phyloP scores from a whole-genome alignment of 2,329 filamentous ascomycete species.

The Trichoderma sp. region DNA sequence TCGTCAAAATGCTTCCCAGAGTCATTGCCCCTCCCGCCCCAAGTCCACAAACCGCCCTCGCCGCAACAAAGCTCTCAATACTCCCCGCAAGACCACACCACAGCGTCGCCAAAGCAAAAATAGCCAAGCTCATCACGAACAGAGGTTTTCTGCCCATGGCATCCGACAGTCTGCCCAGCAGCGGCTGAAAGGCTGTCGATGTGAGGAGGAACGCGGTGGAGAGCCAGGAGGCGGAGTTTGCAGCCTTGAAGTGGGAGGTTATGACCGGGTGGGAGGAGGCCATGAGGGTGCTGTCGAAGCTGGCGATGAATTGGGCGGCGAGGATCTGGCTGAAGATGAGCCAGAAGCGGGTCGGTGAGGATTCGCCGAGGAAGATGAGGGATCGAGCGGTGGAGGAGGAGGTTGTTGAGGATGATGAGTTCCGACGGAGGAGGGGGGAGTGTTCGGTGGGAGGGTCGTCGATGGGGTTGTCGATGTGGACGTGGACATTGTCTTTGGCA shows the following conservation, averaged over 20 bases:
- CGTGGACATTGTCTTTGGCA: neutral
- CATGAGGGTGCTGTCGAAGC: slow-evolving; percentile 79
- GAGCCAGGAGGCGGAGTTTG: slow-evolving; percentile 79
- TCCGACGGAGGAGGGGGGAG: slow-evolving; percentile 29
- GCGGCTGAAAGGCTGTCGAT: slow-evolving; percentile 71
- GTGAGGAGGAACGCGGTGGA: slow-evolving; percentile 77
- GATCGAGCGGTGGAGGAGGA: neutral
- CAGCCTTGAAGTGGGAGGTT: slow-evolving; percentile 74
- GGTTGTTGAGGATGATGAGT: neutral
- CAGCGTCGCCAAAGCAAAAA: slow-evolving; percentile 63
- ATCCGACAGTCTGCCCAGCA: slow-evolving; percentile 73
- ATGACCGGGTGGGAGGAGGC: slow-evolving; percentile 78
- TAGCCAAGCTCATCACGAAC: slow-evolving; percentile 60
- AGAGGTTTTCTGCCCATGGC: slow-evolving; percentile 66
- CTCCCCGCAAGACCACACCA: slow-evolving; percentile 68
- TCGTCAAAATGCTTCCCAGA: slow-evolving; percentile 68
- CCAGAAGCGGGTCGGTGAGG: slow-evolving; percentile 56
- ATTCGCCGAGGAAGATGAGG: slow-evolving; percentile 44
- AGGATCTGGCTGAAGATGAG: slow-evolving; percentile 60
- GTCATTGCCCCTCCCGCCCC: slow-evolving; percentile 71
- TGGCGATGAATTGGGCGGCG: slow-evolving; percentile 56
- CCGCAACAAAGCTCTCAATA: slow-evolving; percentile 69
- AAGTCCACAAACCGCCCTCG: slow-evolving; percentile 68
- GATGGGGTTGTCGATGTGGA: neutral
- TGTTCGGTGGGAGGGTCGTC: slow-evolving; percentile 24